Conservation (phyloP, 164 flowering plant genomes). For the Amborella trichopoda region DNA sequence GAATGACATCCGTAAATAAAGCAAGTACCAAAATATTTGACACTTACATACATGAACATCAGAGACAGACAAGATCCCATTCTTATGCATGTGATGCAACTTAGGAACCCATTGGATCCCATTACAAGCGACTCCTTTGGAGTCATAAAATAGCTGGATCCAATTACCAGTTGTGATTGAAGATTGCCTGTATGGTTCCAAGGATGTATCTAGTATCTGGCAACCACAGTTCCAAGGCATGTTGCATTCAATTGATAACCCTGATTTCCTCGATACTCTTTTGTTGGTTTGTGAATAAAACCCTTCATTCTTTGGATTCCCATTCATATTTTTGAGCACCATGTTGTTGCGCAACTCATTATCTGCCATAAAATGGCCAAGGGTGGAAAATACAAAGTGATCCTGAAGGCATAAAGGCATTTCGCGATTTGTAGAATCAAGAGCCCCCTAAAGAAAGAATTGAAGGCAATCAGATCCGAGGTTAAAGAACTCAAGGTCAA, state of each 20-base stretch:
- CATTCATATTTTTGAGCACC: slow-evolving; percentile 4
- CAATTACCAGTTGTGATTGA: slow-evolving; percentile 24
- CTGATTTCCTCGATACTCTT: slow-evolving; percentile 4
- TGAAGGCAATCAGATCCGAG: neutral
- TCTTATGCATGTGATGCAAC: slow-evolving; percentile 62
- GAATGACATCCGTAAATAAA: neutral
- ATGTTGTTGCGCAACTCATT: neutral
- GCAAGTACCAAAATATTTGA: slow-evolving; percentile 12
- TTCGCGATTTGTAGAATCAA: slow-evolving; percentile 25
- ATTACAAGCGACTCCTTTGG: slow-evolving; percentile 7
- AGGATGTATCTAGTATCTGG: slow-evolving; percentile 14
- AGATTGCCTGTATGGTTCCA: slow-evolving; percentile 16
- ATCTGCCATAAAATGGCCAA: slow-evolving; percentile 35
- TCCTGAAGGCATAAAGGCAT: slow-evolving; percentile 49
- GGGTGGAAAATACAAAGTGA: slow-evolving; percentile 33
- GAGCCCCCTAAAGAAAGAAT: slow-evolving; percentile 26
- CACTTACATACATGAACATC: slow-evolving; percentile 96
- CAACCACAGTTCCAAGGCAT: slow-evolving; percentile 30
- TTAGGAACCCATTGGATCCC: slow-evolving; percentile 37
- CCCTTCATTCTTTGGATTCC: slow-evolving; percentile 13
- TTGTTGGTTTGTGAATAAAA: slow-evolving; percentile 3
- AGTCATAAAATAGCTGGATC: slow-evolving; percentile 34
- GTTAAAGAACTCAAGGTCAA: neutral
- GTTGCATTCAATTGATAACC: slow-evolving; percentile 1
- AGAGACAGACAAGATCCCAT: slow-evolving; percentile 26